Conservation (phyloP, 2,329 filamentous ascomycete species). For the Coniochaeta sp. region DNA sequence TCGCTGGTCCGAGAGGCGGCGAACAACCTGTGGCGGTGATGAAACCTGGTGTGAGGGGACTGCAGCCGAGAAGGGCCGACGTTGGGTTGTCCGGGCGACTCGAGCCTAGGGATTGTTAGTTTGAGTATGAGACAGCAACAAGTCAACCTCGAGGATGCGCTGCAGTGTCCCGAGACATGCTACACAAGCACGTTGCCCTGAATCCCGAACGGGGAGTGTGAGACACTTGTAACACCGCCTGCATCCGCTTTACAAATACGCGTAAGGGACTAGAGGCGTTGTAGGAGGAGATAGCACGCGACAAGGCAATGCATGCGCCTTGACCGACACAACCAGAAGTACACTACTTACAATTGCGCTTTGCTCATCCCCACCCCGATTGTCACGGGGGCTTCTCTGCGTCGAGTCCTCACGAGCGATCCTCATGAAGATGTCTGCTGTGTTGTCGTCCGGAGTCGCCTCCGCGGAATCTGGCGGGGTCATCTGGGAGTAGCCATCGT, state of each 20-base stretch:
- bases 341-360: slow-evolving; percentile 38
- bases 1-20: slow-evolving; percentile 52
- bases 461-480: slow-evolving; percentile 33
- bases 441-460: slow-evolving; percentile 41
- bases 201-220: not conserved
- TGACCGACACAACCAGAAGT: no score
- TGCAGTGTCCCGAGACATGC: not conserved
- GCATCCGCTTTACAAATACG: not conserved
- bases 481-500: slow-evolving; percentile 28
- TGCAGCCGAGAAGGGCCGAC: slow-evolving; percentile 46
- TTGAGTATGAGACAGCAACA: not conserved
- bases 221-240: not conserved
- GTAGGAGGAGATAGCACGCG: not conserved
- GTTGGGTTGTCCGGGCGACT: slow-evolving; percentile 36
- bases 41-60: slow-evolving; percentile 38
- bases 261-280: not conserved
- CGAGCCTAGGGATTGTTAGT: slow-evolving; percentile 35
- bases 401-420: slow-evolving; percentile 48
- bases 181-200: not conserved
- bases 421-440: slow-evolving; percentile 50
- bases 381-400: slow-evolving; percentile 28
- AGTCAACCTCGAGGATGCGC: not conserved
- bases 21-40: slow-evolving; percentile 43
- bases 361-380: slow-evolving; percentile 25
- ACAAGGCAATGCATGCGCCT: no score